phyloP scores from a whole-genome alignment of 2,329 filamentous ascomycete genomes.

The Gaeumannomyces sp. region DNA sequence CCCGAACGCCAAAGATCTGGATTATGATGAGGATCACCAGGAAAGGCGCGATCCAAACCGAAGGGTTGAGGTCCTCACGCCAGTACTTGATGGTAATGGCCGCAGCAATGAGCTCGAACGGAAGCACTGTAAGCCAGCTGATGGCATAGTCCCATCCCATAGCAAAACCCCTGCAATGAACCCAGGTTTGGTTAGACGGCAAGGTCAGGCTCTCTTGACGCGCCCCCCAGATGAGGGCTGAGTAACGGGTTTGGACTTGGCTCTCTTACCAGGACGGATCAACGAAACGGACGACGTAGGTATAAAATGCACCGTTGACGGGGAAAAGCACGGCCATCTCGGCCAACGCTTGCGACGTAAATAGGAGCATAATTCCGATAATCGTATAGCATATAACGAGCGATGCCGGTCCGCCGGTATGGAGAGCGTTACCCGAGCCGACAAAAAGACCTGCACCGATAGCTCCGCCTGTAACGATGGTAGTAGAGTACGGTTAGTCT shows the following conservation, averaged over 20 bases:
- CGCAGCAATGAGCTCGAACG: conserved; percentile 49
- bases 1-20: conserved; percentile 50
- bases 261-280: conserved; percentile 46
- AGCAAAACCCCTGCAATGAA: conserved; percentile 37
- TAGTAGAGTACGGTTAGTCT: not conserved
- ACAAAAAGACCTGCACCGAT: conserved; percentile 61
- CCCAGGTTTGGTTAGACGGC: conserved; percentile 2
- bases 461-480: conserved; percentile 28
- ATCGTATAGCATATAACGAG: conserved; percentile 46
- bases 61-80: conserved; percentile 42
- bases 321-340: conserved; percentile 55
- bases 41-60: conserved; percentile 52
- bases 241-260: conserved; percentile 46
- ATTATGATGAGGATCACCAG: conserved; percentile 43
- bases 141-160: conserved; percentile 49
- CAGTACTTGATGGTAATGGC: conserved; percentile 49
- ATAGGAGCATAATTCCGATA: conserved; percentile 52
- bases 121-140: conserved; percentile 41
- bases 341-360: conserved; percentile 53
- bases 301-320: conserved; percentile 56
- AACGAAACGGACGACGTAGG: conserved; percentile 55
- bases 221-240: not conserved
- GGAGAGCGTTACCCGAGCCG: conserved; percentile 54
- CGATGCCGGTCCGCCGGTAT: conserved; percentile 51
- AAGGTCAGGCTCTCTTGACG: not conserved